Evolutionary conservation across 73 alveolate genomes (phyloP), one percentile per base, ranked within the genome.

Genomic region (Paraurostyla sp.): DNA sequence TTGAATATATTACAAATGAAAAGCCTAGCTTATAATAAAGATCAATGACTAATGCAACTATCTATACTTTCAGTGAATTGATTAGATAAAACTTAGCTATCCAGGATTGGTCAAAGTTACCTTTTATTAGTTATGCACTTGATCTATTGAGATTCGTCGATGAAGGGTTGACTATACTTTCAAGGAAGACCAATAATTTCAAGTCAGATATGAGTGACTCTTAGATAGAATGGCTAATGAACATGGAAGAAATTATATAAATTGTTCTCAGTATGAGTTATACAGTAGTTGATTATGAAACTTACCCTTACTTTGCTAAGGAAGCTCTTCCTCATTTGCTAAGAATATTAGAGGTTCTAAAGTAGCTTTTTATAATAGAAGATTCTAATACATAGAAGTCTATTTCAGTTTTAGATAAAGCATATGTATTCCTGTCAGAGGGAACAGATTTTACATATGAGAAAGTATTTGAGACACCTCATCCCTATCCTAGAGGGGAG

Each of bases 401-500:
- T 13, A 56, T 36, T 22, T 32, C 78, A 43, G 22, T 85, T 0
- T 30, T 87, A 59, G 89, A 76, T 52, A 75, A 56, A 32, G 62
- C 85, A 16, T 36, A 59, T 76, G 57, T 48, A 13, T 75, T 45
- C 35, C 41, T 81, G 20, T 42, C 83, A 0, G 97, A 85, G 83
- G 99, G 99, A n/a, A 94, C 95, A 42, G 98, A 96, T 87, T 87
- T 85, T 36, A 84, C 96, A 0, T 87, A 88, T 54, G 98, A 89
- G 42, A 96, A 96, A 81, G 76, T 95, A 27, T 94, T 96, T 65
- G 99, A 96, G 59, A 96, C 99, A 9, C 90, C 95, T 71, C 99
- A 96, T 71, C 99, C 99, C 38, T 96, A 96, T 58, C 96, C 97
- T 43, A 85, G 96, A 91, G 96, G 96, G 18, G 97, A 96, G 48